phyloP scores from a whole-genome alignment of 2,329 filamentous ascomycete species.

The Alternaria brassicae region DNA sequence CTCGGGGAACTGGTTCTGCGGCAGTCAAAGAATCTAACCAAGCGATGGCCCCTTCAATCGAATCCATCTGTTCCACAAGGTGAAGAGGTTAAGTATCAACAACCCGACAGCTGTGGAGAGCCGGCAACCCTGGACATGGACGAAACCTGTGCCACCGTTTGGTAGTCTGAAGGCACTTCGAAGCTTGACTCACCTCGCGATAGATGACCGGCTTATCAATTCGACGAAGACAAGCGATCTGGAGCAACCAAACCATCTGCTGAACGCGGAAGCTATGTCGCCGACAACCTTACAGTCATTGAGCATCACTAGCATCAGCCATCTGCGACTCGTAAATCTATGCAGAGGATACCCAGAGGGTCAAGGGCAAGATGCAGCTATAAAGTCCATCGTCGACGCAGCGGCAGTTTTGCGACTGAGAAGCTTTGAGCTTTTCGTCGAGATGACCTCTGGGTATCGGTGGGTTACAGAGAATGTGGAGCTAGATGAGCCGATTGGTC shows the following conservation, averaged over 20 bases:
- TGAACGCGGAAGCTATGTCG: background rate
- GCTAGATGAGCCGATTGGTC: background rate
- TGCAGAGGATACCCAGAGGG: background rate
- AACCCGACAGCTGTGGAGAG: background rate
- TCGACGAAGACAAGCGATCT: background rate
- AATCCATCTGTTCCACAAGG: background rate
- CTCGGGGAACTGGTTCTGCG: background rate
- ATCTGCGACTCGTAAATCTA: background rate
- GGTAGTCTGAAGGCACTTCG: accelerated
- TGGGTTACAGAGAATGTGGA: background rate
- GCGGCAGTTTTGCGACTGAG: background rate
- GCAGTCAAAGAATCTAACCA: background rate
- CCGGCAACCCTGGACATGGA: accelerated
- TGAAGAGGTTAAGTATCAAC: background rate
- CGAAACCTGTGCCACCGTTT: background rate
- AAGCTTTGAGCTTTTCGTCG: background rate
- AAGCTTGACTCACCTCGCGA: background rate
- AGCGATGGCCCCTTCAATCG: background rate
- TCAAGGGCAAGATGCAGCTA: background rate
- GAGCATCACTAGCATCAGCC: background rate
- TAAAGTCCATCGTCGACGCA: background rate
- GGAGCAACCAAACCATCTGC: accelerated
- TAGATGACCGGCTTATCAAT: background rate
- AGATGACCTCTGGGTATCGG: background rate
- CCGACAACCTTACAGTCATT: background rate